phyloP scores from a whole-genome alignment of 768 basidiomycete species.

The Favolaschia claudopus region DNA sequence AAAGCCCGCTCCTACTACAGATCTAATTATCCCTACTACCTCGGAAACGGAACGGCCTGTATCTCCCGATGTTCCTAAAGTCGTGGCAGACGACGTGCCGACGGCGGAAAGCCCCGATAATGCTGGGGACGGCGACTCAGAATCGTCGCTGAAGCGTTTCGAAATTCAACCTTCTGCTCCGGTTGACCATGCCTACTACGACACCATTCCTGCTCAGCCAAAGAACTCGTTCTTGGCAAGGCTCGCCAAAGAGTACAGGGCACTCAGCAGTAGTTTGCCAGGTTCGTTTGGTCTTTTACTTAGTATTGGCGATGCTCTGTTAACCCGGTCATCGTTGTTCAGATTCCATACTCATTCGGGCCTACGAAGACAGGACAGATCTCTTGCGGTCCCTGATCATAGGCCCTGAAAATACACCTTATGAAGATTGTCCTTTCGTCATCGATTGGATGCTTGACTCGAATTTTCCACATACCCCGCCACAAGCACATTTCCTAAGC shows the following conservation, averaged over 20 bases:
- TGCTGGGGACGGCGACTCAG: constrained; percentile 45
- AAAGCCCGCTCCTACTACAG: no score
- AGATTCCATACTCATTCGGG: constrained; percentile 90
- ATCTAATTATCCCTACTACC: no score
- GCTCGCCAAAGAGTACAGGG: constrained; percentile 84
- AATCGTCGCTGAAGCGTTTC: constrained; percentile 81
- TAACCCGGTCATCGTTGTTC: constrained; percentile 6
- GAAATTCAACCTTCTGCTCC: constrained; percentile 80
- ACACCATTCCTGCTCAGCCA: constrained; percentile 65
- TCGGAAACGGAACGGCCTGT: background rate
- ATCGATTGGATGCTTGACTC: constrained; percentile 93
- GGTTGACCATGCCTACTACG: constrained; percentile 82
- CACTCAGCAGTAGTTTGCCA: constrained; percentile 80
- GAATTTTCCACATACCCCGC: constrained; percentile 84
- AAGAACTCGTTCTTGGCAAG: constrained; percentile 79
- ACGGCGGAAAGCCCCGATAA: constrained; percentile 31
- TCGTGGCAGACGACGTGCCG: constrained; percentile 29
- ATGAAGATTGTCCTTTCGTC: constrained; percentile 92
- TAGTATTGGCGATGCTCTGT: background rate
- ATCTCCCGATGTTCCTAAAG: constrained; percentile 38
- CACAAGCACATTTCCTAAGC: constrained; percentile 88
- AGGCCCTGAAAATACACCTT: constrained; percentile 94
- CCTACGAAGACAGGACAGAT: constrained; percentile 90
- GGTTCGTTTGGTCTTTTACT: constrained; percentile 55
- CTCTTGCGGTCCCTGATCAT: constrained; percentile 89